phyloP scores from a whole-genome alignment of 176 grass and related monocot genomes.

The Oryza longistaminata region DNA sequence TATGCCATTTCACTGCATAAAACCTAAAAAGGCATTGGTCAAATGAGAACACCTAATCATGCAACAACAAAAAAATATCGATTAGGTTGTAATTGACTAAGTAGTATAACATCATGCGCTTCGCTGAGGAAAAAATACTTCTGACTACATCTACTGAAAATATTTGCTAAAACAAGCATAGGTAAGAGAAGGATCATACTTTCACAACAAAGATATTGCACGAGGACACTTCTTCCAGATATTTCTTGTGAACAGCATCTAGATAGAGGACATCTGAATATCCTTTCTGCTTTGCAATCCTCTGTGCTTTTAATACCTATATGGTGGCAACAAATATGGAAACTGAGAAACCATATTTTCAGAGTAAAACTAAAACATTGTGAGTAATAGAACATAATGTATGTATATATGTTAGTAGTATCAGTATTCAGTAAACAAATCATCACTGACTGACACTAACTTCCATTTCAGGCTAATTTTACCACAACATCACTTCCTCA shows the following conservation, averaged over 20 bases:
- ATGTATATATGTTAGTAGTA: not conserved
- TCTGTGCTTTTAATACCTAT: constrained; percentile 88
- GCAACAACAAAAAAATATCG: not conserved
- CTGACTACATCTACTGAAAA: constrained; percentile 1
- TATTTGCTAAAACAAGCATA: not conserved
- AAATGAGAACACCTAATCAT: not conserved
- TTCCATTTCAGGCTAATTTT: not conserved
- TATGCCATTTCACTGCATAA: not conserved
- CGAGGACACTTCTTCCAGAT: constrained; percentile 92
- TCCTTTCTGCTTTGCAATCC: constrained; percentile 73
- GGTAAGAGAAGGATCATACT: constrained; percentile 47
- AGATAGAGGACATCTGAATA: constrained; percentile 95
- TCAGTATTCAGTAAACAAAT: not conserved
- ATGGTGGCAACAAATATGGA: constrained; percentile 8
- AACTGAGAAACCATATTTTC: constrained; percentile 22
- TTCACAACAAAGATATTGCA: constrained; percentile 93
- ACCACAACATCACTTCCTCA: not conserved
- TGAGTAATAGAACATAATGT: no score
- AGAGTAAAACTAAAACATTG: not conserved
- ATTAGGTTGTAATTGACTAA: not conserved
- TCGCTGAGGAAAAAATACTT: constrained; percentile 10
- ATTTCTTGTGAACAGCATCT: constrained; percentile 80
- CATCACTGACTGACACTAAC: not conserved
- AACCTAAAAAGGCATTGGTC: not conserved
- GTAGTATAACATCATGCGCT: not conserved